Evolutionary conservation across 495 filamentous ascomycete genomes (phyloP).

Genomic region (Ramalina peruviana): DNA sequence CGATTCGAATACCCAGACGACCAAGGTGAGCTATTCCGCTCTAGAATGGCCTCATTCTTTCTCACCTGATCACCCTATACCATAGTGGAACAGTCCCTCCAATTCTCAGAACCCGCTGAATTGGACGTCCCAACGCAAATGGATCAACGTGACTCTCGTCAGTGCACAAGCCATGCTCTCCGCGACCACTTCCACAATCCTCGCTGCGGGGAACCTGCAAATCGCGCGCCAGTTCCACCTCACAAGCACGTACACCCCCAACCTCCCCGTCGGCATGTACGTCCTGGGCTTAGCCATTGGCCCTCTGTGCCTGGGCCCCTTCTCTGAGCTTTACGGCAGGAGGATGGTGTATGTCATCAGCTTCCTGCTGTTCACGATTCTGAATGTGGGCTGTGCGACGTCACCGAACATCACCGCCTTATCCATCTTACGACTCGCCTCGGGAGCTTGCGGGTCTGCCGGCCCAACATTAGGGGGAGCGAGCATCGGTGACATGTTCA

Average conservation of each 20-base stretch:
- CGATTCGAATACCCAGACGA: too few relatives aligned
- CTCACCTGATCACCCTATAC: too few relatives aligned
- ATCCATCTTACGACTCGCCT: slow-evolving; percentile 22
- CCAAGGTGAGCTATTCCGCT: too few relatives aligned
- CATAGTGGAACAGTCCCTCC: too few relatives aligned
- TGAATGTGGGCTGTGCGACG: slow-evolving; percentile 25
- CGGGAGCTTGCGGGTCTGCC: slow-evolving; percentile 23
- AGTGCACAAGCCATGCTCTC: slow-evolving; percentile 5
- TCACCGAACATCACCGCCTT: slow-evolving; percentile 21
- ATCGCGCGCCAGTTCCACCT: slow-evolving; percentile 25
- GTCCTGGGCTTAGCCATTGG: not conserved
- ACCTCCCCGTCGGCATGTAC: not conserved
- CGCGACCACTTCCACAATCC: slow-evolving; percentile 19
- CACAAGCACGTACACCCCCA: not conserved
- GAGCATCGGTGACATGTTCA: slow-evolving; percentile 6
- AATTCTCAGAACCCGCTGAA: not conserved
- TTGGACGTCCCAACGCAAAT: not conserved
- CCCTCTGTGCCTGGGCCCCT: slow-evolving; percentile 25
- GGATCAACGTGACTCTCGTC: not conserved
- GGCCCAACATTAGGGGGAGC: slow-evolving; percentile 5
- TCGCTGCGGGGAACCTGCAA: slow-evolving; percentile 24
- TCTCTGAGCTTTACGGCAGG: slow-evolving; percentile 26
- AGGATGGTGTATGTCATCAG: slow-evolving; percentile 19
- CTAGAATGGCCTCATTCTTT: too few relatives aligned
- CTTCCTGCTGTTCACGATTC: slow-evolving; percentile 21